Base-by-base conservation (phyloP, 768 basidiomycete species). In the Lentinula edodes region DNA sequence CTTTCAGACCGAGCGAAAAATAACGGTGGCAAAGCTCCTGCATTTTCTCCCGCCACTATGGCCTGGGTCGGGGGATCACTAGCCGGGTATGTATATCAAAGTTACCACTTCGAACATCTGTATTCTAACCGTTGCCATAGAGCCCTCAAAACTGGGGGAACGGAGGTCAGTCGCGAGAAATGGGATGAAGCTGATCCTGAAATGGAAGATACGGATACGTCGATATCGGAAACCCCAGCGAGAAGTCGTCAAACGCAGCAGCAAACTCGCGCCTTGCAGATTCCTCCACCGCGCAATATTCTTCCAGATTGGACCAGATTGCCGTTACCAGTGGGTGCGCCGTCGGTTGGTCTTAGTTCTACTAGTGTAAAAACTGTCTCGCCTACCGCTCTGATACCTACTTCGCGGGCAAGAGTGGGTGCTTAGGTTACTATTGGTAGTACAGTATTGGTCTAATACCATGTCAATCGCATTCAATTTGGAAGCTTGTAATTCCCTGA, bases 51-150 rank as follows among this genome's bases (percentile, higher is more conserved):
- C 1, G 85, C 87, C 1, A 79, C 86, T 38, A 78, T 95, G 74
- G 82, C 89, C 0, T 99, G 96, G 96, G 86, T 99, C 10, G 96
- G 96, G 4, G 96, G 93, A 0, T 94, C 92, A 20, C 71, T 98
- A 18, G 93, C 95, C 2, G 96, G 95, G 89, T 94, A 72, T 64
- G 87, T 80, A 36, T 39, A 39, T 10, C 32, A n/a, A 53, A 52
- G 6, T 35, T 28, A 28, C 28, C 28, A 28, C 28, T 28, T 28
- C 3, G 28, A 3, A 28, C 28, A 28, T 28, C 3, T 28, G 28
- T 28, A 28, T 28, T 28, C 28, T 63, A 41, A 43, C 9, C 0
- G 64, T 65, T 51, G 53, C 43, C 39, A 13, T 62, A 94, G 93
- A 9, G 82, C 91, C 7, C 77, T 97, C 52, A 96, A 97, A 73